These are phyloP conservation scores for Microdochium bolleyi DNA, from an alignment of 2,329 filamentous ascomycete species.

Conservation along the genomic window DNA sequence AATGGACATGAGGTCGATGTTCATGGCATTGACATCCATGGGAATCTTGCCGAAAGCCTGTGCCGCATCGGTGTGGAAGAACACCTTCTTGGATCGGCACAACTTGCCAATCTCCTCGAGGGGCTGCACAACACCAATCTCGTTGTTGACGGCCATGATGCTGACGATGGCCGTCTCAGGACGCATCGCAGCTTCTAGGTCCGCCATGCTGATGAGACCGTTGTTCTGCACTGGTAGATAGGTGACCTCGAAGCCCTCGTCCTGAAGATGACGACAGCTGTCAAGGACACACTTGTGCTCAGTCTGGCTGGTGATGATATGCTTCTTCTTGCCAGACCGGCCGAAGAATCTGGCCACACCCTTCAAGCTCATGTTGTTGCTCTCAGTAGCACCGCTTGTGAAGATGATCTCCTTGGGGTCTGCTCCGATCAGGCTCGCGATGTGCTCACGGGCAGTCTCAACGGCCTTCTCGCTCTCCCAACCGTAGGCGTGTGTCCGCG, in stretches of 20 bases:
- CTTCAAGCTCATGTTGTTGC: slow-evolving; percentile 99
- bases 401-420: slow-evolving; percentile 98
- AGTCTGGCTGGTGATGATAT: slow-evolving; percentile 94
- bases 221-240: slow-evolving; percentile 86
- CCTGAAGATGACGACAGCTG: slow-evolving; percentile 92
- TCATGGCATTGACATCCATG: slow-evolving; percentile 94
- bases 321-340: slow-evolving; percentile 89
- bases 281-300: slow-evolving; percentile 99
- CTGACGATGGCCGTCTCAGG: slow-evolving; percentile 90
- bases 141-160: slow-evolving; percentile 99
- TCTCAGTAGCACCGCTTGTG: slow-evolving; percentile 95
- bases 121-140: slow-evolving; percentile 98
- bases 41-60: slow-evolving; percentile 99
- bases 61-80: slow-evolving; percentile 95
- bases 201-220: slow-evolving; percentile 76
- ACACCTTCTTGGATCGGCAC: slow-evolving; percentile 85
- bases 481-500: slow-evolving; percentile 92
- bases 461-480: slow-evolving; percentile 97
- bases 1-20: slow-evolving; percentile 97
- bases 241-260: slow-evolving; percentile 95
- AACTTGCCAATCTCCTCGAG: slow-evolving; percentile 88
- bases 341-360: slow-evolving; percentile 95
- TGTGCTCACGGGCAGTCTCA: slow-evolving; percentile 74
- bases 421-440: slow-evolving; percentile 83
- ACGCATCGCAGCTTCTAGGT: slow-evolving; percentile 80